These are phyloP conservation scores for Globisporangium splendens DNA, from an alignment of 352 stramenopile species.

Conservation along the genomic window DNA sequence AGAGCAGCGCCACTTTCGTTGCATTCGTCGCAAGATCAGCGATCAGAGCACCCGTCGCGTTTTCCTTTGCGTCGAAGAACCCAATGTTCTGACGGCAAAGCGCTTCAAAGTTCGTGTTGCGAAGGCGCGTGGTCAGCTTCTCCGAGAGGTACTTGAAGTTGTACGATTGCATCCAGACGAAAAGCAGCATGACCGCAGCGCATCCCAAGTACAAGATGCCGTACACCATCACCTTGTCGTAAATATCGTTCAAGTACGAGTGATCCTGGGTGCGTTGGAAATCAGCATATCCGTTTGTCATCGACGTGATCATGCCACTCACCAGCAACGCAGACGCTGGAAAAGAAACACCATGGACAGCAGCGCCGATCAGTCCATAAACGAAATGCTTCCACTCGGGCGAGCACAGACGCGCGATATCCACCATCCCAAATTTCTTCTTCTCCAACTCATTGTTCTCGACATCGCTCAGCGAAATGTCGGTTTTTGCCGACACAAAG, in stretches of 20 bases:
- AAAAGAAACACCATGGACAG: not conserved
- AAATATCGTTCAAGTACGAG: not conserved
- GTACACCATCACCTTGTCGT: not conserved
- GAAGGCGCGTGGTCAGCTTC: slow-evolving; percentile 42
- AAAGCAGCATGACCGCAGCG: slow-evolving; percentile 29
- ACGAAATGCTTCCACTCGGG: too few relatives aligned
- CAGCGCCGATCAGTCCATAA: too few relatives aligned
- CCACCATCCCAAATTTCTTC: too few relatives aligned
- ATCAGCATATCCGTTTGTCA: not conserved
- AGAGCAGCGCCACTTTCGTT: too few relatives aligned
- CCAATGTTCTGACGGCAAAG: not conserved
- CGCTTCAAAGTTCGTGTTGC: not conserved
- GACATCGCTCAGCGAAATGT: too few relatives aligned
- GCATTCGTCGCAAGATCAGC: too few relatives aligned
- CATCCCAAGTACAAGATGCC: not conserved
- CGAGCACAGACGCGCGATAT: too few relatives aligned
- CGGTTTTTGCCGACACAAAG: too few relatives aligned
- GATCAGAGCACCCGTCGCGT: not conserved
- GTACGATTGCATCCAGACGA: too few relatives aligned
- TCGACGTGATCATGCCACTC: not conserved
- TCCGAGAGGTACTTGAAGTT: slow-evolving; percentile 52
- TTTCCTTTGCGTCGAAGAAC: not conserved
- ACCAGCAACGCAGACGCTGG: not conserved
- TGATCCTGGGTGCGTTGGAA: not conserved
- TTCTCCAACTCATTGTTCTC: too few relatives aligned